These are phyloP conservation scores for Leccinum longicurvipes DNA, from an alignment of 768 basidiomycete species.

Conservation along the genomic window DNA sequence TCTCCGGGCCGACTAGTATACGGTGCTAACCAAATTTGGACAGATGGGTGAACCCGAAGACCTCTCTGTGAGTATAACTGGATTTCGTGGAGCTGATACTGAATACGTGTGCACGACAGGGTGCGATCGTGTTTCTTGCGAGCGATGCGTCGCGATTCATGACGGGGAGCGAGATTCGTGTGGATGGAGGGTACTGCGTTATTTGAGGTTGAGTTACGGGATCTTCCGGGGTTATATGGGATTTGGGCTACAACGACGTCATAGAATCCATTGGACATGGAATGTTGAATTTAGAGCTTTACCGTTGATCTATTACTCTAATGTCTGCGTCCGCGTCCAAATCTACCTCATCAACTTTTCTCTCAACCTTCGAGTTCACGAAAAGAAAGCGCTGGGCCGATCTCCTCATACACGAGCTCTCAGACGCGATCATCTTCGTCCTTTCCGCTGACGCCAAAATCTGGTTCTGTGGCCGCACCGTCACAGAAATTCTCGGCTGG, in stretches of 20 bases:
- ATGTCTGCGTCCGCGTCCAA: conserved; percentile 20
- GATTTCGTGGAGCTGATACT: background rate
- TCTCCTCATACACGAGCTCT: conserved; percentile 69
- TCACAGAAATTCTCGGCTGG: conserved; percentile 77
- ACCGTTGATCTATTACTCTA: background rate
- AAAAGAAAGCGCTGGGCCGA: conserved; percentile 88
- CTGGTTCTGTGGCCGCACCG: conserved; percentile 64
- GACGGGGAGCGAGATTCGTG: conserved; percentile 80
- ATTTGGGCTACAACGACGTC: conserved; percentile 33
- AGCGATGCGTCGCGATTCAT: conserved; percentile 90
- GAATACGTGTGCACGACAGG: conserved; percentile 38
- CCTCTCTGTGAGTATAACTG: conserved; percentile 54
- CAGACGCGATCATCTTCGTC: conserved; percentile 68
- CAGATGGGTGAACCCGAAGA: conserved; percentile 94
- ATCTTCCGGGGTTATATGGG: conserved; percentile 11
- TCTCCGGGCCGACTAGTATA: conserved; percentile 12
- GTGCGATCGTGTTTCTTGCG: conserved; percentile 85
- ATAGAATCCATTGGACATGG: conserved; percentile 7
- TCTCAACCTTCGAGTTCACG: conserved; percentile 68
- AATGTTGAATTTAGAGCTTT: background rate
- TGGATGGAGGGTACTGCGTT: conserved; percentile 88
- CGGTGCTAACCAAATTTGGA: conserved; percentile 23
- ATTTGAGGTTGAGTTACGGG: conserved; percentile 36
- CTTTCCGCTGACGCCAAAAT: conserved; percentile 61
- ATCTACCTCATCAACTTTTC: conserved; percentile 6